These are phyloP conservation scores for Trypanosoma platydactyli DNA, from an alignment of 208 protist species.

Conservation along the genomic window DNA sequence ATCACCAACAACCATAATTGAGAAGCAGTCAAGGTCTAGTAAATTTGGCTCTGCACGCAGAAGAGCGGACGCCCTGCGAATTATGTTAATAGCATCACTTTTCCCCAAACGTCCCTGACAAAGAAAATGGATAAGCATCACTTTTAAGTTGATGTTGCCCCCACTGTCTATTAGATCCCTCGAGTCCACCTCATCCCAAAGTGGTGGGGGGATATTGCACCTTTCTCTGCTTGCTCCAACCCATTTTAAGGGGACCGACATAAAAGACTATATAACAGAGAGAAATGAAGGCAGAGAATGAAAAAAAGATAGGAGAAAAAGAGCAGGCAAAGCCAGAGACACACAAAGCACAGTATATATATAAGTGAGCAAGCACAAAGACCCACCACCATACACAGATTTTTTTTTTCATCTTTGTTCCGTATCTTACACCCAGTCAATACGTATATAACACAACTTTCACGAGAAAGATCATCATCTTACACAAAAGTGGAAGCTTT, in stretches of 20 bases:
- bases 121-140: slow-evolving; percentile 72
- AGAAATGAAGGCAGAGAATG: slow-evolving; percentile 7
- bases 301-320: background rate
- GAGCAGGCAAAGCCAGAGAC: slow-evolving; percentile 8
- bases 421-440: slow-evolving; percentile 4
- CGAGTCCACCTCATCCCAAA: slow-evolving; percentile 33
- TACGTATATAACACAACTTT: background rate
- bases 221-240: slow-evolving; percentile 5
- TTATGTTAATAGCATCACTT: slow-evolving; percentile 57
- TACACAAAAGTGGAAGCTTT: slow-evolving; percentile 60
- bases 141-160: slow-evolving; percentile 38
- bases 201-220: slow-evolving; percentile 22
- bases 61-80: slow-evolving; percentile 48
- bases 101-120: slow-evolving; percentile 41
- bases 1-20: slow-evolving; percentile 92
- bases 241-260: slow-evolving; percentile 14
- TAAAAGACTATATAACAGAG: slow-evolving; percentile 8
- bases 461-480: slow-evolving; percentile 10
- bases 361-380: too few species aligned
- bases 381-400: too few species aligned
- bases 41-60: slow-evolving; percentile 65
- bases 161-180: slow-evolving; percentile 25
- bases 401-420: too few species aligned
- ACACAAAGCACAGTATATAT: slow-evolving; percentile 20
- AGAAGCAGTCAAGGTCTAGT: slow-evolving; percentile 39